Percentiles rank a stretch among this genome's conserved stretches.
phyloP scores from a whole-genome alignment of 345 rosid species.

The Dimocarpus longan region DNA sequence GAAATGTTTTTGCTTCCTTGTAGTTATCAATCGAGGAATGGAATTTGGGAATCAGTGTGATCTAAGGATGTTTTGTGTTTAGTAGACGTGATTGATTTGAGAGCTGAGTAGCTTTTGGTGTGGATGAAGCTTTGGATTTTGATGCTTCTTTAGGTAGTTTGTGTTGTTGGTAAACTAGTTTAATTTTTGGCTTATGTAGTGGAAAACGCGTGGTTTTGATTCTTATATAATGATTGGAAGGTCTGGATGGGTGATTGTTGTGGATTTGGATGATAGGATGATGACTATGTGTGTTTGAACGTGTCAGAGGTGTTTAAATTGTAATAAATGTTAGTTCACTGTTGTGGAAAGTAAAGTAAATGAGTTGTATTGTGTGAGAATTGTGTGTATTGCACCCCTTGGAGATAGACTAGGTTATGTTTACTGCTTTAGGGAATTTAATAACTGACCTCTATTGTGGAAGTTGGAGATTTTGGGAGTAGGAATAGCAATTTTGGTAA shows the following conservation, averaged over 20 bases:
- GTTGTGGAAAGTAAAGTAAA: not conserved
- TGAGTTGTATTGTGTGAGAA: not conserved
- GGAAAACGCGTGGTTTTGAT: not conserved
- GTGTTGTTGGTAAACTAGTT: not conserved
- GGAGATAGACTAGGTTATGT: not conserved
- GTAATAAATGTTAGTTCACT: not conserved
- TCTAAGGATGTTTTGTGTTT: slow-evolving; percentile 10
- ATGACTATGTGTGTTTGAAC: not conserved
- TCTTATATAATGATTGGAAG: not conserved
- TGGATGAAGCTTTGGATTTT: not conserved
- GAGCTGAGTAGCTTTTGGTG: not conserved
- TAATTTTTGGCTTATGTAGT: not conserved
- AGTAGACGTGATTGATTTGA: not conserved
- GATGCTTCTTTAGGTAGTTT: slow-evolving; percentile 11
- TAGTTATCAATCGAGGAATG: not conserved
- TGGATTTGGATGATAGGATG: not conserved
- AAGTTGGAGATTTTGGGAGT: not conserved
- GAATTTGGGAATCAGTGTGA: slow-evolving; percentile 13
- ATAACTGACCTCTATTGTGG: not conserved
- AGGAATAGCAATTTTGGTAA: not conserved
- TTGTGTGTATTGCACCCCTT: not conserved
- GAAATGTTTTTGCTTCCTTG: slow-evolving; percentile 1
- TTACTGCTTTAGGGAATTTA: not conserved
- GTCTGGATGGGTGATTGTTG: not conserved
- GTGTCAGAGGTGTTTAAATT: not conserved